A percentile compares a stretch with the other conserved stretches of the same genome.
Conservation (phyloP, 2,329 filamentous ascomycete genomes). For the Drechslera avenae region DNA sequence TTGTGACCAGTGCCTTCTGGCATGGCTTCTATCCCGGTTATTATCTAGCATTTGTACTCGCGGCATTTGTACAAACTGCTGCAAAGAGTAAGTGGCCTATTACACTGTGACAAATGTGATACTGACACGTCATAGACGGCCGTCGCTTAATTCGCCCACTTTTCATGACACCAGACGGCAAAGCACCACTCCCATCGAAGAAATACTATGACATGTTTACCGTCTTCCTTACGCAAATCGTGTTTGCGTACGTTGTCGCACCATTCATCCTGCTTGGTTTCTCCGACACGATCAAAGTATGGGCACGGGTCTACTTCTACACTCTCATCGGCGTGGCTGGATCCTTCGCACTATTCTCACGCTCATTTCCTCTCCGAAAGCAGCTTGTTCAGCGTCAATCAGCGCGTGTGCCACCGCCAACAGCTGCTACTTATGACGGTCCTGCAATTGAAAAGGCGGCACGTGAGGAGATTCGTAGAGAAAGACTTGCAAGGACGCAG, state of each 20-base stretch:
- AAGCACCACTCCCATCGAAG: constrained; percentile 63
- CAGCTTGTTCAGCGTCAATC: constrained; percentile 47
- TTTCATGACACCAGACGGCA: constrained; percentile 81
- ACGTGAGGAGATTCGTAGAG: constrained; percentile 42
- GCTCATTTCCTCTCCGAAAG: constrained; percentile 68
- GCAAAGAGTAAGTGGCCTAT: constrained; percentile 79
- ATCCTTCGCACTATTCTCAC: constrained; percentile 77
- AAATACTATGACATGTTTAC: constrained; percentile 83
- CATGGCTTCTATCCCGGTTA: constrained; percentile 98
- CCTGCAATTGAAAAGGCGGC: constrained; percentile 38
- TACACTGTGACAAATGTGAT: background rate
- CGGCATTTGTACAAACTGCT: constrained; percentile 87
- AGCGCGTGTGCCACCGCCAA: constrained; percentile 25
- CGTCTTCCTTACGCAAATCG: constrained; percentile 76
- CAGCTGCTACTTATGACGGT: constrained; percentile 29
- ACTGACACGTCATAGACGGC: constrained; percentile 64
- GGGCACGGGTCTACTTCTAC: constrained; percentile 90
- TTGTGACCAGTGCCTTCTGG: constrained; percentile 94
- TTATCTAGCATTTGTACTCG: constrained; percentile 87
- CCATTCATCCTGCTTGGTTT: constrained; percentile 87
- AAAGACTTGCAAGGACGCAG: constrained; percentile 54
- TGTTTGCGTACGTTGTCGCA: constrained; percentile 79
- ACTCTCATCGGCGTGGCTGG: constrained; percentile 68
- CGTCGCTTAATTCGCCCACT: constrained; percentile 90
- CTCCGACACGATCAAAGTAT: constrained; percentile 71